Base-by-base conservation (phyloP, 441 rosid species). In the Euphorbia celastroides region DNA sequence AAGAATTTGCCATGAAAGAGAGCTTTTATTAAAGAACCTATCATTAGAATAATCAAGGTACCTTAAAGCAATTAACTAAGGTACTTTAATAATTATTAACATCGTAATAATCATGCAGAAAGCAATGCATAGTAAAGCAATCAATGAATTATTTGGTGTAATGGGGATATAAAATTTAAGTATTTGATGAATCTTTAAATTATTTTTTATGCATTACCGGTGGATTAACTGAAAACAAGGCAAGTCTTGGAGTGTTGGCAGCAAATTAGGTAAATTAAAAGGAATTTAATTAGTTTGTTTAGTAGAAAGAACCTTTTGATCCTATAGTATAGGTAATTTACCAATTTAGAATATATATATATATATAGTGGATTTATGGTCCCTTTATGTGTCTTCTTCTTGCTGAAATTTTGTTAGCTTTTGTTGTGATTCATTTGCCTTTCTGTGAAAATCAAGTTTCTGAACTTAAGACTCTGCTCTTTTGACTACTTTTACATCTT, bases 341-440 rank as follows among this genome's bases (percentile, higher is more conserved):
- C n/a, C n/a, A n/a, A n/a, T n/a, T n/a, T n/a, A n/a, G n/a, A n/a
- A n/a, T n/a, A n/a, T n/a, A n/a, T n/a, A n/a, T n/a, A n/a, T n/a
- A n/a, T n/a, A n/a, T n/a, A n/a, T n/a, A n/a, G n/a, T n/a, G n/a
- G n/a, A n/a, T n/a, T n/a, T n/a, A n/a, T n/a, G n/a, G n/a, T n/a
- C n/a, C n/a, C 80, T 69, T 69, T 68, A 69, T 50, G 57, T 78
- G 84, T 81, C 86, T 65, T 78, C 16, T 69, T 81, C 50, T 65
- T 67, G 62, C 46, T 72, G 73, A 77, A 65, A 13, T 61, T 60
- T 69, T 74, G 10, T 78, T 67, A 68, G 74, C 78, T 77, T 85
- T 90, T 85, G 81, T 87, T 84, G 80, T 68, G 82, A 82, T 87
- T 82, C 85, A 81, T 87, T 91, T 88, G 88, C 84, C 85, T 82